Evolutionary conservation across 768 basidiomycete species (phyloP).

Genomic region (Hirschioporus abietinus): DNA sequence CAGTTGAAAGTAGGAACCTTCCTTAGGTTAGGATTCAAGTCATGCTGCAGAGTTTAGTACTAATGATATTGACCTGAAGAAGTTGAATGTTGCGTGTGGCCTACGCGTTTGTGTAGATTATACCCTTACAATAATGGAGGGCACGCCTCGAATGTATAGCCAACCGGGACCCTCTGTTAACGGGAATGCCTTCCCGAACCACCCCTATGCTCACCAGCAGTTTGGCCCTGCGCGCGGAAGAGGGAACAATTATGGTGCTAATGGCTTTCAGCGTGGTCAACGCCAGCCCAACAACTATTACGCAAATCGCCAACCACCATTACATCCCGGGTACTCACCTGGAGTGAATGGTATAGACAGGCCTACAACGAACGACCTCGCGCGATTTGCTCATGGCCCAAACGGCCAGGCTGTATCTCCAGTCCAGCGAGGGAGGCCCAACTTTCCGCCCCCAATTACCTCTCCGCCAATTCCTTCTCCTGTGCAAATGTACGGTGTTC

Average conservation of each 20-base stretch:
- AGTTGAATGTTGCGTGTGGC: background rate
- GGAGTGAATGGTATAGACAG: background rate
- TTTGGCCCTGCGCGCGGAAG: background rate
- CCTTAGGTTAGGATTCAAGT: background rate
- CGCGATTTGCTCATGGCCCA: background rate
- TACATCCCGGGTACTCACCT: background rate
- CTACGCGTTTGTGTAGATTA: background rate
- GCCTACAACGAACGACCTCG: background rate
- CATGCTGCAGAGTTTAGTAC: background rate
- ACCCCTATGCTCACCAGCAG: background rate
- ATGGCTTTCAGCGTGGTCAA: background rate
- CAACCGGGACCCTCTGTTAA: background rate
- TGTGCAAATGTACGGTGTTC: constrained; percentile 17
- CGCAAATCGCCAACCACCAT: background rate
- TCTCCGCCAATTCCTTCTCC: constrained; percentile 30
- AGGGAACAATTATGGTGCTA: background rate
- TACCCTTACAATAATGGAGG: background rate
- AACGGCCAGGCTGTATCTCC: background rate
- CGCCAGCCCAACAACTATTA: background rate
- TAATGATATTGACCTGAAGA: background rate
- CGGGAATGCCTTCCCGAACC: background rate
- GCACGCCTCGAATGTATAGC: background rate
- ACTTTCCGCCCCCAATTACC: constrained; percentile 28
- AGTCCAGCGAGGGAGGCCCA: constrained; percentile 14
- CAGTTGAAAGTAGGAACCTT: background rate